A percentile compares a stretch with the other conserved stretches of the same genome.
phyloP scores from a whole-genome alignment of 371 early-diverging fungal genomes.

The Mortierella sp. region DNA sequence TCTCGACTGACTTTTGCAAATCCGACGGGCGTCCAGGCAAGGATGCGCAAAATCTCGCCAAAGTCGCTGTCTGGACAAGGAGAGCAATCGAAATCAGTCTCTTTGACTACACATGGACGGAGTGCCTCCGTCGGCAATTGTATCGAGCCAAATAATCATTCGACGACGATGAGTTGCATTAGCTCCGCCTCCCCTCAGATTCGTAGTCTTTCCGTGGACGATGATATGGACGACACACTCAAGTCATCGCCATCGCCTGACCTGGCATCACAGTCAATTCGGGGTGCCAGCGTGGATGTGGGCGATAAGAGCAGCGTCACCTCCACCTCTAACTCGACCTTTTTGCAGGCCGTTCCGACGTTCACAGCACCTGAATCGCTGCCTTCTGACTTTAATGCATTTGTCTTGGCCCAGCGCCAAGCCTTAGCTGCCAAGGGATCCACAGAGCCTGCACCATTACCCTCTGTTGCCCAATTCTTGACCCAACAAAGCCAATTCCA shows the following conservation, averaged over 20 bases:
- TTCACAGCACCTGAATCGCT: slow-evolving; percentile 40
- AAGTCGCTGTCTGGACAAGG: slow-evolving; percentile 8
- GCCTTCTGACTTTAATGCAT: slow-evolving; percentile 46
- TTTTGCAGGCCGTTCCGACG: slow-evolving; percentile 34
- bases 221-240: slow-evolving; percentile 33
- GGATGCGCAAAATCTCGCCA: slow-evolving; percentile 47
- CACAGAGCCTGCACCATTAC: slow-evolving; percentile 19
- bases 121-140: neutral
- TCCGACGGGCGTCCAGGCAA: slow-evolving; percentile 20
- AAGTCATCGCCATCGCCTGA: slow-evolving; percentile 47
- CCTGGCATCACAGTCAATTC: slow-evolving; percentile 20
- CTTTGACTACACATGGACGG: neutral
- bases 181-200: slow-evolving; percentile 8
- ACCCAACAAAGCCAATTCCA: slow-evolving; percentile 38
- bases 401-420: slow-evolving; percentile 41
- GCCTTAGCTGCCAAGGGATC: slow-evolving; percentile 17
- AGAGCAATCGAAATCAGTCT: neutral
- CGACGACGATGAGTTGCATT: neutral
- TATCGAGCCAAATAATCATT: neutral
- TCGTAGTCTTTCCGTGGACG: slow-evolving; percentile 18
- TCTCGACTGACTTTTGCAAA: slow-evolving; percentile 25
- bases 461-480: slow-evolving; percentile 40
- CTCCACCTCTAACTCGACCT: neutral
- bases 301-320: neutral
- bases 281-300: neutral